These are phyloP conservation scores for Phytophthora quininea DNA, from an alignment of 352 stramenopile genomes.

Conservation along the genomic window DNA sequence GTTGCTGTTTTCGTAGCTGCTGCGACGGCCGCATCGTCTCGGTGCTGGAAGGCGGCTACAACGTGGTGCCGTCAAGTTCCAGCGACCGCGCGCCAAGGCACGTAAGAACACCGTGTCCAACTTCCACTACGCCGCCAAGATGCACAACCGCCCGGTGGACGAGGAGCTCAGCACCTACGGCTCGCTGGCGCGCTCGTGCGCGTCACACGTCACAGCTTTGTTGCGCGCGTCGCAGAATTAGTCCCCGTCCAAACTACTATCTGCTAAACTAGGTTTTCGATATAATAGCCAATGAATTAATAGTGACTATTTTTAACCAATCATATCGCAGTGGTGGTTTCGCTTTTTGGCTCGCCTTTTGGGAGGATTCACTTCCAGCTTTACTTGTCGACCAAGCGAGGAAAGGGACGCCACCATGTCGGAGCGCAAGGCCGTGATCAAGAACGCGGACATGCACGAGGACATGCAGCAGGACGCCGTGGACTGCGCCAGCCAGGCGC, in stretches of 20 bases:
- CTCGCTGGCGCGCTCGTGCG: conserved; percentile 61
- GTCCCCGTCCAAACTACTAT: not conserved
- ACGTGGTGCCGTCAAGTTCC: conserved; percentile 59
- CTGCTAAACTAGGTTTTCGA: not conserved
- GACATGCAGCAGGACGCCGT: conserved; percentile 99
- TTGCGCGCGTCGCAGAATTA: conserved; percentile 45
- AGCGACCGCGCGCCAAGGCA: conserved; percentile 38
- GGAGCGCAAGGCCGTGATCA: conserved; percentile 99
- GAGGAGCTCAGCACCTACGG: conserved; percentile 59
- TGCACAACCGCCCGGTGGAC: conserved; percentile 61
- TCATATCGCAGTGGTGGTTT: not conserved
- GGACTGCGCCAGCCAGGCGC: conserved; percentile 97
- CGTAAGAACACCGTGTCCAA: conserved; percentile 47
- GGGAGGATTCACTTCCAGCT: conserved; percentile 25
- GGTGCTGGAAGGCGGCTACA: conserved; percentile 96
- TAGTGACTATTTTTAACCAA: conserved; percentile 7
- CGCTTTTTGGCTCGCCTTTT: conserved; percentile 1
- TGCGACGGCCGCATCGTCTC: conserved; percentile 94
- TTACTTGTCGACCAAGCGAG: conserved; percentile 25
- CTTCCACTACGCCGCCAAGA: conserved; percentile 53
- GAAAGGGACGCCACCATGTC: conserved; percentile 55
- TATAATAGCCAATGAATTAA: conserved; percentile 2
- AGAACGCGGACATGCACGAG: conserved; percentile 99
- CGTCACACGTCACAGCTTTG: conserved; percentile 66
- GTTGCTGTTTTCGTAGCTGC: conserved; percentile 37